Evolutionary conservation across 2,329 filamentous ascomycete species (phyloP).

Genomic region (Stemphylium lycopersici): DNA sequence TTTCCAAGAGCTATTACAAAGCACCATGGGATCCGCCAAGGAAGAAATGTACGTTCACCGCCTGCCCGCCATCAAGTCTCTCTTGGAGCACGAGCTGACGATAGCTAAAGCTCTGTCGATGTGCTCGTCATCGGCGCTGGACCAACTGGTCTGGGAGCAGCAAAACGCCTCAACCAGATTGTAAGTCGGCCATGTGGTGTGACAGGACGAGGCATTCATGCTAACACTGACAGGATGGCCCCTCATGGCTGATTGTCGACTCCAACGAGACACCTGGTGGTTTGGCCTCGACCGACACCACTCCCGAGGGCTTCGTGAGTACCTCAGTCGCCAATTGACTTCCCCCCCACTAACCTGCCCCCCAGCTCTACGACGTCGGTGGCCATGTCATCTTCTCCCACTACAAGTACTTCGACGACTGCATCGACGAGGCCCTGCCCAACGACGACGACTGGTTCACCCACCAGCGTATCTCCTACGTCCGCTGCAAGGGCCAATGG

Average conservation of each 20-base stretch:
- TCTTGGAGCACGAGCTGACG: slow-evolving; percentile 27
- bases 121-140: slow-evolving; percentile 98
- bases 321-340: slow-evolving; percentile 10
- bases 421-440: slow-evolving; percentile 94
- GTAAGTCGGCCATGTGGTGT: slow-evolving; percentile 60
- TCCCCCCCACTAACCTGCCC: slow-evolving; percentile 25
- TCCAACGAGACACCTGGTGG: slow-evolving; percentile 90
- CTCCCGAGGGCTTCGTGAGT: slow-evolving; percentile 96
- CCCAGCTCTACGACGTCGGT: slow-evolving; percentile 91
- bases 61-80: slow-evolving; percentile 21
- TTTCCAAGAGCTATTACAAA: slow-evolving; percentile 50
- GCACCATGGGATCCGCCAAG: slow-evolving; percentile 48
- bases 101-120: slow-evolving; percentile 76
- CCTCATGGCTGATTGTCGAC: slow-evolving; percentile 96
- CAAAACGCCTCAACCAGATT: slow-evolving; percentile 96
- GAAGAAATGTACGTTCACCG: slow-evolving; percentile 51
- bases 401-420: slow-evolving; percentile 99
- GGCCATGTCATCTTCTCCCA: slow-evolving; percentile 99
- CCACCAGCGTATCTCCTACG: slow-evolving; percentile 98
- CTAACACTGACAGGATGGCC: slow-evolving; percentile 69
- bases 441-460: slow-evolving; percentile 95
- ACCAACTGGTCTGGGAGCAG: slow-evolving; percentile 95
- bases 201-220: slow-evolving; percentile 21
- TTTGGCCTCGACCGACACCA: slow-evolving; percentile 93
- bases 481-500: slow-evolving; percentile 95